phyloP scores from a whole-genome alignment of 352 stramenopile species.

The Pythium monospermum region DNA sequence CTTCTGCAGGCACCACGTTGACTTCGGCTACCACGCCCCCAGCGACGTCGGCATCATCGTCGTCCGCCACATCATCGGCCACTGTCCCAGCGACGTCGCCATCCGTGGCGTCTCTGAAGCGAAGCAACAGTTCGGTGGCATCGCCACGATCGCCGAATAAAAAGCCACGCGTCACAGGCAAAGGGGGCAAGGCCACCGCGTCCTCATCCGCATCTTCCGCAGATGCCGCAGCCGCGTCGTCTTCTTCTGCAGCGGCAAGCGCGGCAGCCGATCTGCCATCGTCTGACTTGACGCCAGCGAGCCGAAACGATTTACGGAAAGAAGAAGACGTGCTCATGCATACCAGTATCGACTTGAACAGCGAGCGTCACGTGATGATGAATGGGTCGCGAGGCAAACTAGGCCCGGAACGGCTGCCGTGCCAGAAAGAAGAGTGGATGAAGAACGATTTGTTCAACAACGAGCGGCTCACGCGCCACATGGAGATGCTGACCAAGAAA shows the following conservation, averaged over 20 bases:
- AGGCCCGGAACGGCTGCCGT: slow-evolving; percentile 47
- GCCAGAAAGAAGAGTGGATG: slow-evolving; percentile 73
- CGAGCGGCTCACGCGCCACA: slow-evolving; percentile 48
- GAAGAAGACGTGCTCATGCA: slow-evolving; percentile 84
- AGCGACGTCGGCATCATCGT: slow-evolving; percentile 25
- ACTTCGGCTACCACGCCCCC: slow-evolving; percentile 8
- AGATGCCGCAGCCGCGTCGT: background rate
- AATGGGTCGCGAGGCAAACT: slow-evolving; percentile 33
- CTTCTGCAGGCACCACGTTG: background rate
- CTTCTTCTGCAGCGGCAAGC: slow-evolving; percentile 21
- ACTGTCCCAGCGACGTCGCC: slow-evolving; percentile 29
- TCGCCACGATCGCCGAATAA: slow-evolving; percentile 75
- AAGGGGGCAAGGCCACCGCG: slow-evolving; percentile 27
- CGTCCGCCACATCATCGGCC: background rate
- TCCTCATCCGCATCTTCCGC: slow-evolving; percentile 12
- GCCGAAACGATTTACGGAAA: slow-evolving; percentile 64
- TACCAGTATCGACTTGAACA: slow-evolving; percentile 70
- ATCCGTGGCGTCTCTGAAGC: slow-evolving; percentile 39
- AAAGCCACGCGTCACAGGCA: slow-evolving; percentile 37
- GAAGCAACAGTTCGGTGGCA: slow-evolving; percentile 45
- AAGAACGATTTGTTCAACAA: slow-evolving; percentile 82
- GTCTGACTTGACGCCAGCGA: slow-evolving; percentile 57
- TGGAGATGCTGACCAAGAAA: slow-evolving; percentile 42
- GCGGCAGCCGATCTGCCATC: slow-evolving; percentile 7
- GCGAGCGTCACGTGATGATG: slow-evolving; percentile 79